Evolutionary conservation across 1,139 yeast genomes (phyloP).

Genomic region (Taphrina flavorubra): DNA sequence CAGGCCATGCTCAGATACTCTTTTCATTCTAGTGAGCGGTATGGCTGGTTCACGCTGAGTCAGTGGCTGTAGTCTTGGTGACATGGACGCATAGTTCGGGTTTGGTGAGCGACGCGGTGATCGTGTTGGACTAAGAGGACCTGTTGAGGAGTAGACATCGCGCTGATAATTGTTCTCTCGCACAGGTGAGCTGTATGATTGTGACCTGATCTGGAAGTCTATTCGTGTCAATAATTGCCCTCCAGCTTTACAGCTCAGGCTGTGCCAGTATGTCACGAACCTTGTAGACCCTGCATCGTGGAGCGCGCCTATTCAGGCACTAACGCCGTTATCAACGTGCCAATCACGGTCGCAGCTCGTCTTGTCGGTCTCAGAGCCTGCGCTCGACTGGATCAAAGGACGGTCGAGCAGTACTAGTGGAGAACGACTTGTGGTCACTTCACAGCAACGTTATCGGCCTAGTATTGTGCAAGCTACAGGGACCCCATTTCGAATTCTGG

Average conservation of each 20-base stretch:
- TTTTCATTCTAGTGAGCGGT: constrained; percentile 25
- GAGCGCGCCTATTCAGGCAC: no score
- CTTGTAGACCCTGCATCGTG: constrained; percentile 18
- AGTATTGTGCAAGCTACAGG: no score
- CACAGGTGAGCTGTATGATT: constrained; percentile 8
- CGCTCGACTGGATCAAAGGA: no score
- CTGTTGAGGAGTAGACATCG: constrained; percentile 2
- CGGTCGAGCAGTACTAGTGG: no score
- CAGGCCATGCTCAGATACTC: constrained; percentile 32
- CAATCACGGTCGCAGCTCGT: no score
- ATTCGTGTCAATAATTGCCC: not conserved
- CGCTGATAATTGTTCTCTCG: constrained; percentile 9
- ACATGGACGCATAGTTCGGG: constrained; percentile 22
- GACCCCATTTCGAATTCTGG: no score
- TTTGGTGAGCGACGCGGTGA: constrained; percentile 29
- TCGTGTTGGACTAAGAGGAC: constrained; percentile 24
- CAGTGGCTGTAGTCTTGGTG: constrained; percentile 40
- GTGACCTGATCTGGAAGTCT: constrained; percentile 11
- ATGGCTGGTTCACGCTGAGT: constrained; percentile 30
- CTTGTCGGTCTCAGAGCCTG: no score
- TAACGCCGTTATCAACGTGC: no score
- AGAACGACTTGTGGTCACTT: no score
- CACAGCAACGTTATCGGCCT: not conserved
- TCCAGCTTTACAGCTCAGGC: not conserved
- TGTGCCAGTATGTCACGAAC: not conserved